These are phyloP conservation scores for Poa annua DNA, from an alignment of 176 grass and related monocot genomes.

Conservation along the genomic window DNA sequence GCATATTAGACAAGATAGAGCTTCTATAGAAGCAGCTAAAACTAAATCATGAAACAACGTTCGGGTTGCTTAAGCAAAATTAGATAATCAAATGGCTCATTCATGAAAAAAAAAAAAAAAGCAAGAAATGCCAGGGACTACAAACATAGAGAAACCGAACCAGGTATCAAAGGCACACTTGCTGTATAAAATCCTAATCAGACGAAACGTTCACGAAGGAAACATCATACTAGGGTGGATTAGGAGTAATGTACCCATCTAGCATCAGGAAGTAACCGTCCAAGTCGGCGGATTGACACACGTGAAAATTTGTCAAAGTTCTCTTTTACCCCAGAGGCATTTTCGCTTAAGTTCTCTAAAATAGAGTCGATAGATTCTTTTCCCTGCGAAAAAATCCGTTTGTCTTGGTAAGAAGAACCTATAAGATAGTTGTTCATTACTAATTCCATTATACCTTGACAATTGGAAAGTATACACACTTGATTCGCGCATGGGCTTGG, in stretches of 20 bases:
- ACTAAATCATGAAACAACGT: background rate
- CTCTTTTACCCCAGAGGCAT: slow-evolving; percentile 49
- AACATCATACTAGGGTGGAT: background rate
- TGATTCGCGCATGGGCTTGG: slow-evolving; percentile 51
- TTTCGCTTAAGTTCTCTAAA: slow-evolving; percentile 50
- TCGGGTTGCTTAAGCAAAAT: slow-evolving; percentile 8
- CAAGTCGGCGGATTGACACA: slow-evolving; percentile 56
- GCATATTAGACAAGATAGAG: slow-evolving; percentile 6
- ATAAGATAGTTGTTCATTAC: slow-evolving; percentile 19
- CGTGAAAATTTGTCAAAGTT: slow-evolving; percentile 56
- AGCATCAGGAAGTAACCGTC: slow-evolving; percentile 62
- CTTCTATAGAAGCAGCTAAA: background rate
- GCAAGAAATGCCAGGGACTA: background rate
- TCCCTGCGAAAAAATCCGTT: slow-evolving; percentile 40
- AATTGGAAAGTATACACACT: slow-evolving; percentile 65
- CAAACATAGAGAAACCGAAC: background rate
- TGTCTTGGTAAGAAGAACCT: background rate
- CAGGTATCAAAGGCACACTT: slow-evolving; percentile 1
- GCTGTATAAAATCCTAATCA: slow-evolving; percentile 13
- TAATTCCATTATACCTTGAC: slow-evolving; percentile 48
- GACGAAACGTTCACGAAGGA: slow-evolving; percentile 10
- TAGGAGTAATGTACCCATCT: slow-evolving; percentile 55
- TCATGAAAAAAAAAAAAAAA: background rate
- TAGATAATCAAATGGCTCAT: slow-evolving; percentile 20
- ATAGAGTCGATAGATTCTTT: slow-evolving; percentile 57